Conservation (phyloP, 2,329 filamentous ascomycete species). For the Diplocarpon mali region DNA sequence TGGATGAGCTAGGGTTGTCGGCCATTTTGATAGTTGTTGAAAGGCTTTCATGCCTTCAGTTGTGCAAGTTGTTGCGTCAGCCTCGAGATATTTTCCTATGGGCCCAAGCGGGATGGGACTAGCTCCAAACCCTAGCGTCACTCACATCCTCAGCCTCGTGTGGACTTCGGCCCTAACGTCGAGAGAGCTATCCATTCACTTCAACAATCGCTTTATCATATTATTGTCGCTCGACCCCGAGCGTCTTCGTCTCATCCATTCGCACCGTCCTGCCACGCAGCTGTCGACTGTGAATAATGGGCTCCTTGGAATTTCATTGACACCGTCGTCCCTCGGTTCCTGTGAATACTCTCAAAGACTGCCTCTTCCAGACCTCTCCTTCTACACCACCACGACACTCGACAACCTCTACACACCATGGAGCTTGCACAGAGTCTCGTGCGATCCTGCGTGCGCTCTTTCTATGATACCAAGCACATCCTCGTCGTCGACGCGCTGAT, state of each 20-base stretch:
- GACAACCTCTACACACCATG: conserved; percentile 30
- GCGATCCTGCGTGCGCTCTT: conserved; percentile 74
- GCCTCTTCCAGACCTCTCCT: background rate
- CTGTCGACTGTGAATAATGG: conserved; percentile 19
- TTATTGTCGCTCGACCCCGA: background rate
- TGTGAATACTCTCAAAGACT: no score
- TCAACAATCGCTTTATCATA: background rate
- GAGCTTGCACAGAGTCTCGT: conserved; percentile 68
- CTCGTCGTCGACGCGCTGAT: conserved; percentile 72
- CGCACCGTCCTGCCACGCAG: conserved; percentile 7
- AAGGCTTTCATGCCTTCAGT: conserved; percentile 18
- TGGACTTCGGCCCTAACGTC: background rate
- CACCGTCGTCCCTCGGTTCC: conserved; percentile 2
- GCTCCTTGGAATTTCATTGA: conserved; percentile 8
- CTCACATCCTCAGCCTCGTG: background rate
- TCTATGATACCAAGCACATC: conserved; percentile 77
- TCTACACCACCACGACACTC: background rate
- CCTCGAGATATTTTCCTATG: background rate
- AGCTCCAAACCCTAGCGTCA: background rate
- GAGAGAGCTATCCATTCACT: background rate
- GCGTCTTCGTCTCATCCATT: conserved; percentile 2
- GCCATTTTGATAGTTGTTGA: conserved; percentile 18
- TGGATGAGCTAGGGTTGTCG: conserved; percentile 16
- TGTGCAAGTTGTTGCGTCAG: background rate
- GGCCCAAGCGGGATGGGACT: background rate